Evolutionary conservation across 129 eudicot genomes (phyloP).

Genomic region (Artemisia argyi): DNA sequence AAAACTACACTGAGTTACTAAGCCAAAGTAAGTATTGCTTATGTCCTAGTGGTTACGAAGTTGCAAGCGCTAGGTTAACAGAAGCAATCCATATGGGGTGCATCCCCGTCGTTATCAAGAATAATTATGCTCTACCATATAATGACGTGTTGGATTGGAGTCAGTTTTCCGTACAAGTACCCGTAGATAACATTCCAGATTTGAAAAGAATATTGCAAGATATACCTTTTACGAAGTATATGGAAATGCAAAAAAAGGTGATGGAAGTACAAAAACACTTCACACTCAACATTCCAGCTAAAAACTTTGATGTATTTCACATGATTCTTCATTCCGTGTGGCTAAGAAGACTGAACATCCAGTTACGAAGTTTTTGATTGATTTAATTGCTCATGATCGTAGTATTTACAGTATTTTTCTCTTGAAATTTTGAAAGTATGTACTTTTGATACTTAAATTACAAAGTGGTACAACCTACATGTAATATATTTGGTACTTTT

Average conservation of each 20-base stretch:
- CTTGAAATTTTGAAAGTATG: background rate
- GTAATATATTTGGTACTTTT: background rate
- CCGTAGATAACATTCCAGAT: conserved; percentile 52
- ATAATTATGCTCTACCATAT: conserved; percentile 55
- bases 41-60: conserved; percentile 87
- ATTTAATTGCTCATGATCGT: background rate
- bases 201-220: conserved; percentile 50
- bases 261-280: conserved; percentile 58
- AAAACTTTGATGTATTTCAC: conserved; percentile 61
- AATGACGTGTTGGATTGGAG: conserved; percentile 76
- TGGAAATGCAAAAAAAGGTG: conserved; percentile 48
- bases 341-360: conserved; percentile 64
- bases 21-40: conserved; percentile 55
- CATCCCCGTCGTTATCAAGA: conserved; percentile 60
- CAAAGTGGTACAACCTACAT: background rate
- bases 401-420: background rate
- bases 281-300: conserved; percentile 56
- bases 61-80: conserved; percentile 72
- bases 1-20: conserved; percentile 49
- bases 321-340: conserved; percentile 87
- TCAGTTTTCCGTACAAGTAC: conserved; percentile 48
- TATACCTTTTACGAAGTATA: conserved; percentile 42
- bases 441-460: background rate
- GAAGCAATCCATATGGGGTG: conserved; percentile 72
- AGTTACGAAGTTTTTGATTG: conserved; percentile 6